Conservation (phyloP, 169 alveolate species). For the Plasmodium vinckei region DNA sequence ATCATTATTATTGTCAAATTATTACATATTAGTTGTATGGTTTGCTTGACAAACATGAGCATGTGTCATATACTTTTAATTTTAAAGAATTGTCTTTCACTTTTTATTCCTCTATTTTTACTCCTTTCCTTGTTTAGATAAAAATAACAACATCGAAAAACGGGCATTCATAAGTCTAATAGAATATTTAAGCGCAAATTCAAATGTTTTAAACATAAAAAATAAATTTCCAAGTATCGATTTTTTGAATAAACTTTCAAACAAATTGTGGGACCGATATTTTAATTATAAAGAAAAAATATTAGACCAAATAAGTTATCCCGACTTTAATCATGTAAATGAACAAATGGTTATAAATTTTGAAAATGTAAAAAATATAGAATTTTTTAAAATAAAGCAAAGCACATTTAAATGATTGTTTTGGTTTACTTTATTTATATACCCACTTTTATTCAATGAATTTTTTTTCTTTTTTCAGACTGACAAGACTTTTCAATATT, state of each 20-base stretch:
- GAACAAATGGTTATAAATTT: conserved; percentile 42
- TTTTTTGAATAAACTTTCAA: not conserved
- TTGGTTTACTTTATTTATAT: not conserved
- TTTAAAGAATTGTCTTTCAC: no score
- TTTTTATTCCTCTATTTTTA: not conserved
- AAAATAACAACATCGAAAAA: conserved; percentile 22
- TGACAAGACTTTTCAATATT: conserved; percentile 30
- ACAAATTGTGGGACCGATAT: not conserved
- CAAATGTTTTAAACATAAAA: conserved; percentile 1
- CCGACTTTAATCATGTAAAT: conserved; percentile 31
- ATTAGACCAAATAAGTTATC: conserved; percentile 15
- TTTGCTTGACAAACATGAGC: not conserved
- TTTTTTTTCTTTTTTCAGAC: conserved; percentile 22
- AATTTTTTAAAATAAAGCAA: not conserved
- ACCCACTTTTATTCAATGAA: not conserved
- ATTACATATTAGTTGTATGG: no score
- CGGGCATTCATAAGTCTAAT: conserved; percentile 14
- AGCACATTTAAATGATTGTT: not conserved
- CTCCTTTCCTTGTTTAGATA: not conserved
- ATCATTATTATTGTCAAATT: no score
- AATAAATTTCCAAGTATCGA: not conserved
- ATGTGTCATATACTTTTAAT: no score
- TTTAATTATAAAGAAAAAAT: conserved; percentile 39
- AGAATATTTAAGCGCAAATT: conserved; percentile 13
- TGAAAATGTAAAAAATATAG: not conserved